Percentiles rank a stretch among this genome's conserved stretches.
Conservation (phyloP, 2,329 filamentous ascomycete genomes). For the Anisogramma anomala region DNA sequence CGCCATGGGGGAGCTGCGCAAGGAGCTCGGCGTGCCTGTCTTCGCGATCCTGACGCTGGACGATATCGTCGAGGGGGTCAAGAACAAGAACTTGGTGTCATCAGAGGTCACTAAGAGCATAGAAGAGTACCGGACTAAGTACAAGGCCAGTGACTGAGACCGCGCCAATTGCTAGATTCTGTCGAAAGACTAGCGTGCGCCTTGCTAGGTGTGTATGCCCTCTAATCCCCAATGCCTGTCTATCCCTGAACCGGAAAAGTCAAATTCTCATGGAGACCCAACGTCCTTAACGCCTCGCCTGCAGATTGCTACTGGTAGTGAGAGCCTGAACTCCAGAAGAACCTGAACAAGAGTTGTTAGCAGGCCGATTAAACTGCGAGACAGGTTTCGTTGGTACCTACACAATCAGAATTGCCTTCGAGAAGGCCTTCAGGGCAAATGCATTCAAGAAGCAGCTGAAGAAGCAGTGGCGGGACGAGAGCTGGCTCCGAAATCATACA, state of each 20-base stretch:
- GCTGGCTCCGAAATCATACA: conserved; percentile 23
- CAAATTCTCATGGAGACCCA: conserved; percentile 10
- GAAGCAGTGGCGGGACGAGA: conserved; percentile 2
- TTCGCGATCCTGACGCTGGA: conserved; percentile 72
- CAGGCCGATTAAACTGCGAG: background rate
- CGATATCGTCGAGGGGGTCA: conserved; percentile 65
- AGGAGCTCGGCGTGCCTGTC: conserved; percentile 74
- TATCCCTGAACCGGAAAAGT: conserved; percentile 13
- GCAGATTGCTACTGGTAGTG: conserved; percentile 7
- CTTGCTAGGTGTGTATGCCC: conserved; percentile 11
- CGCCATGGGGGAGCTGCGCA: conserved; percentile 74
- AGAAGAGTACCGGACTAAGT: conserved; percentile 61
- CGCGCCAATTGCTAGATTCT: background rate
- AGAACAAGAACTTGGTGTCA: conserved; percentile 46
- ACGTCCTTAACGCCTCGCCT: conserved; percentile 15
- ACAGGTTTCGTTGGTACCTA: background rate
- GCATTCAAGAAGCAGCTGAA: conserved; percentile 10
- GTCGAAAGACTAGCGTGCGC: background rate
- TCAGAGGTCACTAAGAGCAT: conserved; percentile 53
- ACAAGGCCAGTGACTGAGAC: conserved; percentile 45
- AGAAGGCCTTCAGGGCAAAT: conserved; percentile 5
- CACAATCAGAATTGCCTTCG: conserved; percentile 3
- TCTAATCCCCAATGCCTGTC: conserved; percentile 10
- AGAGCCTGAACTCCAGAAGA: conserved; percentile 5
- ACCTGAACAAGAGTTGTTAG: background rate